Base-by-base conservation (phyloP, 2,329 filamentous ascomycete genomes). In the Fusarium longipes region DNA sequence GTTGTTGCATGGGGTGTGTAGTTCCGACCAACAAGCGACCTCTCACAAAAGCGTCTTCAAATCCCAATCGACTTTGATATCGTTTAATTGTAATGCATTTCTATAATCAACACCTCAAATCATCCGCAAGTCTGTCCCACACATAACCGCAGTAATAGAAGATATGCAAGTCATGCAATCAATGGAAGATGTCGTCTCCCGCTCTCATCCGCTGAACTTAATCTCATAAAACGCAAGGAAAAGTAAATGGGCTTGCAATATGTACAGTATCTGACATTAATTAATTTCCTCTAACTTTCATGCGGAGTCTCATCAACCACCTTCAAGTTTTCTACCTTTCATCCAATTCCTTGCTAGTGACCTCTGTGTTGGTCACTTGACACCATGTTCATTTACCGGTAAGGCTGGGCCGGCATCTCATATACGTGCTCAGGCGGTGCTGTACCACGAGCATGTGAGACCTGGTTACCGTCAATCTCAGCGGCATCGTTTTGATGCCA, bases 351-450 rank as follows among this genome's bases (percentile, higher is more conserved):
- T 33, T 44, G 20, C 61, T 57, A 32, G 42, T 59, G 33, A 22
- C 20, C 43, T n/a, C 24, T 33, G 25, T 42, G 18, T 17, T 48
- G 14, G 18, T 18, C 36, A 47, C 18, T n/a, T 42, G 47, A n/a
- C 47, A 30, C 30, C 27, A 20, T 33, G 11, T 35, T 53, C 36
- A 25, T 68, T 71, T 74, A 81, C 57, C 74, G 74, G 65, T 80
- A 81, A 29, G 57, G 64, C 65, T 81, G 75, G 14, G 76, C 68
- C 5, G 80, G 77, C 80, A 82, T 82, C 74, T 82, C 80, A 57
- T 79, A 82, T 7, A 82, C 78, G 67, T 78, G 65, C 73, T 76
- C 64, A 70, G 77, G 67, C 52, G 70, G 72, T 40, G 70, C 57
- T 48, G 68, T 50, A 22, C 67, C 68, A n/a, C 60, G 71, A 25